Evolutionary conservation across 176 grass and related monocot species (phyloP), one percentile per base, ranked within the genome.

Genomic region (Tuctoria greenei): DNA sequence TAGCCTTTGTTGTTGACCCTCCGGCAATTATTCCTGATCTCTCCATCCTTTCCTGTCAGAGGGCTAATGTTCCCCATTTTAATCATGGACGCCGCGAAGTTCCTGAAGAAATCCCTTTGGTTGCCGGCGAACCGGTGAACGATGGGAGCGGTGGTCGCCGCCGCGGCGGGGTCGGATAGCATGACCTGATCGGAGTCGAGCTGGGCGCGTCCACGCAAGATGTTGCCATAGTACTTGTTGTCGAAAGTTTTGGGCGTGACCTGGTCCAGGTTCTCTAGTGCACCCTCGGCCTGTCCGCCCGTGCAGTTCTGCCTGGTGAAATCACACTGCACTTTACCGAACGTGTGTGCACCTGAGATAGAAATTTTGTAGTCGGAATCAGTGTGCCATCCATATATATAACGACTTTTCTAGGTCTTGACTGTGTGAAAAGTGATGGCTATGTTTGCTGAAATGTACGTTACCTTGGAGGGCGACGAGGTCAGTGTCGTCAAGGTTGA

Each of bases 41-140:
- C 81, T 0, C 89, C 89, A 27, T 62, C 4, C 13, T 10, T 81
- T 14, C 85, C 85, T 3, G 85, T 85, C 21, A 91, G n/a, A 0
- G 82, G 60, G 64, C 59, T 57, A 4, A 91, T 91, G 14, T 88
- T 91, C 7, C 89, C 85, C 85, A 93, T 93, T 21, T 89, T 93
- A n/a, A 86, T 89, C 86, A 93, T 93, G 7, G 83, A 86, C 16
- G 21, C 8, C 3, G 24, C 76, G 25, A 89, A 93, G 52, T 40
- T 86, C 1, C 68, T 20, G 41, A 93, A 93, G 74, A 93, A 89
- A 37, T 50, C 44, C 26, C 9, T 12, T 55, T 93, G 83, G 41
- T 46, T 83, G 14, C 18, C 20, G 0, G 86, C 83, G 35, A 76
- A 93, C 5, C 18, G 69, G 10, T 64, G 74, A 13, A 86, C 86